Base-by-base conservation (phyloP, 257 asterid genomes). In the Galeopsis tetrahit region DNA sequence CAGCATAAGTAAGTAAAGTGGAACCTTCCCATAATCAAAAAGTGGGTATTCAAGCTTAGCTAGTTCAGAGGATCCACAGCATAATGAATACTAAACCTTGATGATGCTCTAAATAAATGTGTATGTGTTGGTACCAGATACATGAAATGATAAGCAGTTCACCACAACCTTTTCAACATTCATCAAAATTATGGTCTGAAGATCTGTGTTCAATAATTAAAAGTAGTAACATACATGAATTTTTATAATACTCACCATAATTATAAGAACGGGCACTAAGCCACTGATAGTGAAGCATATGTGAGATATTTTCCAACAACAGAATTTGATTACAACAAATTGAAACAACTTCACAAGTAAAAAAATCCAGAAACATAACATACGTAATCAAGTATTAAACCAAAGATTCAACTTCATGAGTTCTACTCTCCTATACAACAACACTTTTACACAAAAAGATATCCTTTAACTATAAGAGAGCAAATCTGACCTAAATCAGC, bases 381-480 rank as follows among this genome's bases (percentile, higher is more conserved):
- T 17, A 13, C 53, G 11, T 10, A 9, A 10, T 53, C 0, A 56
- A 57, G 35, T 56, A 56, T 8, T 11, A 34, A 6, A 2, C 6
- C 10, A 32, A 32, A 7, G 63, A 14, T 32, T 8, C 39, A 32
- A 5, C 21, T 33, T 53, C 33, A 60, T 44, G 8, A 32, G 61
- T 59, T 13, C 15, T 33, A 36, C 71, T 76, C 43, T 44, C 38
- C n/a, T 32, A 38, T 7, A 61, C 38, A 60, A 48, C 56, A 35
- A 48, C 72, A 68, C 55, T 42, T 69, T 21, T 53, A 62, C 68
- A 66, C 71, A 71, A 42, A 49, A 39, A 61, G 42, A 70, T 9
- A 21, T 21, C 21, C 38, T 35, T 52, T 9, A 63, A 46, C 60
- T 60, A 62, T 8, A 10, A 5, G 17, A 35, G 11, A 35, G 31